Evolutionary conservation across 768 basidiomycete species (phyloP), one percentile per base, ranked within the genome.

Genomic region (Crassisporium funariophilum): DNA sequence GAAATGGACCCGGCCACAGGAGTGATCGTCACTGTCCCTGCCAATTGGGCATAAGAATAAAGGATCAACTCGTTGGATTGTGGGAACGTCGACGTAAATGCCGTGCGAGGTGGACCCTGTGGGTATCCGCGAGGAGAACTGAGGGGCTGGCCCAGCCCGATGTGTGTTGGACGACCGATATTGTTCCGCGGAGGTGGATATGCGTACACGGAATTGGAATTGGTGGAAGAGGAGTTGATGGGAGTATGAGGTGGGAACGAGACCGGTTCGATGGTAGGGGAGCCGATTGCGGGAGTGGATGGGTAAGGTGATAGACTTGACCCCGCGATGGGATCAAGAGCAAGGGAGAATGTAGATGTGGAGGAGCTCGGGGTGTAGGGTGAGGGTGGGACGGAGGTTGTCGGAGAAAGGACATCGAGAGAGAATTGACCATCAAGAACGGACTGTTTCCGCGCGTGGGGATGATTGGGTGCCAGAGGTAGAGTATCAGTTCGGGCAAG

Each of bases 11-110:
- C 74, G 24, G 65, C 47, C 6, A 53, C 50, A 16, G 86, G 79
- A 4, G 78, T 72, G 50, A 92, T 65, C 17, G 77, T 69, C 13
- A 88, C 71, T 0, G 81, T 79, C 4, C 92, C 92, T 5, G 79
- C 69, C 23, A 94, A 75, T 47, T 93, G 88, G 0, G 84, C 89
- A 55, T 94, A 94, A 0, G 91, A 83, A 63, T 94, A 94, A 2
- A 94, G 76, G 15, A 94, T 79, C 13, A 89, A 68, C 52, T 92
- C 87, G 0, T 79, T 79, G 3, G 75, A 63, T 17, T 72, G 64
- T 24, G 77, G 66, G 58, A 80, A 77, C 12, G 73, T 63, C 3
- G 74, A 67, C 13, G 74, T 62, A 47, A 71, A 74, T 4, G 78
- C 72, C 1, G 72, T 69, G 17, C 71, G 73, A 17, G 56, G 41